A percentile compares a stretch with the other conserved stretches of the same genome.
phyloP scores from a whole-genome alignment of 495 filamentous ascomycete species.

The Thozetella sp. region DNA sequence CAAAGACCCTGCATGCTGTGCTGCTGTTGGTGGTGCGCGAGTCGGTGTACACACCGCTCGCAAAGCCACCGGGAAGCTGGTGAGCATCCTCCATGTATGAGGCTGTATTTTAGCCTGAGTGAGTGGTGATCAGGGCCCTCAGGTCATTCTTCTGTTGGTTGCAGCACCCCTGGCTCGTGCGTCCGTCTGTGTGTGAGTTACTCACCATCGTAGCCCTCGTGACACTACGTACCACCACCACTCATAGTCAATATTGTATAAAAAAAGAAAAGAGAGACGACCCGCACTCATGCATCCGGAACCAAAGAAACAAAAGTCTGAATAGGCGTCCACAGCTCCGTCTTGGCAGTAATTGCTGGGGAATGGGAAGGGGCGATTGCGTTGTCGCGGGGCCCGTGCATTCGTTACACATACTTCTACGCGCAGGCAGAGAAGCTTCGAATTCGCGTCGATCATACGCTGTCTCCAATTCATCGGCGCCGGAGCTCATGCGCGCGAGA shows the following conservation, averaged over 20 bases:
- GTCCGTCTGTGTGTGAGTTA: no score
- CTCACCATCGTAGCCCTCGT: no score
- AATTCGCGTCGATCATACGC: conserved; percentile 24
- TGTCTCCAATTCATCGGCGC: not conserved
- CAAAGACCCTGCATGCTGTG: no score
- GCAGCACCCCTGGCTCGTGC: no score
- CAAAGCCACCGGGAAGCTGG: no score
- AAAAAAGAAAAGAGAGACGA: not conserved
- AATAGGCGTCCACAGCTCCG: conserved; percentile 7
- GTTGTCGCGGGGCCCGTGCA: conserved; percentile 12
- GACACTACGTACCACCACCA: no score
- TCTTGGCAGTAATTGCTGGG: conserved; percentile 11
- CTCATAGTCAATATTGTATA: no score
- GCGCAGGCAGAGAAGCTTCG: conserved; percentile 14
- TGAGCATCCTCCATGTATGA: no score
- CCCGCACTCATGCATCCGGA: not conserved
- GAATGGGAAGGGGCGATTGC: not conserved
- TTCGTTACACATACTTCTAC: conserved; percentile 23
- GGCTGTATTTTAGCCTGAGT: not conserved
- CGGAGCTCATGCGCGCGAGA: conserved; percentile 5
- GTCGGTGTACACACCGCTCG: no score
- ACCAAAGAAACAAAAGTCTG: not conserved
- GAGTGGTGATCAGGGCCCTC: not conserved
- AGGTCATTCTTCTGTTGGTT: not conserved
- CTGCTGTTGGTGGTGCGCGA: no score